Percentiles rank a stretch among this genome's conserved stretches.
phyloP scores from a whole-genome alignment of 2,329 filamentous ascomycete species.

The Fusarium longipes region DNA sequence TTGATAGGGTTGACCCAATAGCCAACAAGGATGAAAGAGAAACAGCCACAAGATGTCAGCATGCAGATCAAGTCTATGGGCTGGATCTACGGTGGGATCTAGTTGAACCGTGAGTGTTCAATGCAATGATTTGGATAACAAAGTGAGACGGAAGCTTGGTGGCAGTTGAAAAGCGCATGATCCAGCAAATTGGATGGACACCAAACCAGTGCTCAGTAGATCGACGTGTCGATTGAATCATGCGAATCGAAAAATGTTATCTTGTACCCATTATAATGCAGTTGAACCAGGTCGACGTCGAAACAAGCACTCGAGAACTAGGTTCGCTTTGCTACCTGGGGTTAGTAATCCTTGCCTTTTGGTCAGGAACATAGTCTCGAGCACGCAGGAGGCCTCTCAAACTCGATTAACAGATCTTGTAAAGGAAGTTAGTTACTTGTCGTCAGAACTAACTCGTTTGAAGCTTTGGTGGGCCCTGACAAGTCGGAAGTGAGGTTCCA shows the following conservation, averaged over 20 bases:
- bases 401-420: background rate
- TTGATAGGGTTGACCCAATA: constrained; percentile 13
- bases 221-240: background rate
- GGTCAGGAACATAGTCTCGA: background rate
- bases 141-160: background rate
- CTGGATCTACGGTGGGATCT: background rate
- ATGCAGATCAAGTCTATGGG: background rate
- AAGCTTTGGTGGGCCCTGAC: constrained; percentile 16
- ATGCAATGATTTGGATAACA: background rate
- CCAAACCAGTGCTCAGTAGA: background rate
- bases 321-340: background rate
- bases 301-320: constrained; percentile 5
- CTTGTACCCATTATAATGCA: background rate
- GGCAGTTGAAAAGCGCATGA: constrained; percentile 2
- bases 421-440: constrained; percentile 9
- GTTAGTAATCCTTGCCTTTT: constrained; percentile 2
- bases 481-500: constrained; percentile 22
- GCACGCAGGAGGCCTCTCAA: constrained; percentile 35
- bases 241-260: background rate
- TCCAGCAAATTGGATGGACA: constrained; percentile 11
- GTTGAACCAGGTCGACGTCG: constrained; percentile 7
- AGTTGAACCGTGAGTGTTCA: constrained; percentile 1
- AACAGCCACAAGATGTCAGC: background rate
- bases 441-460: constrained; percentile 29
- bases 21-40: background rate